Evolutionary conservation across 768 basidiomycete species (phyloP).

Genomic region (Rubroboletus pulcherrimus): DNA sequence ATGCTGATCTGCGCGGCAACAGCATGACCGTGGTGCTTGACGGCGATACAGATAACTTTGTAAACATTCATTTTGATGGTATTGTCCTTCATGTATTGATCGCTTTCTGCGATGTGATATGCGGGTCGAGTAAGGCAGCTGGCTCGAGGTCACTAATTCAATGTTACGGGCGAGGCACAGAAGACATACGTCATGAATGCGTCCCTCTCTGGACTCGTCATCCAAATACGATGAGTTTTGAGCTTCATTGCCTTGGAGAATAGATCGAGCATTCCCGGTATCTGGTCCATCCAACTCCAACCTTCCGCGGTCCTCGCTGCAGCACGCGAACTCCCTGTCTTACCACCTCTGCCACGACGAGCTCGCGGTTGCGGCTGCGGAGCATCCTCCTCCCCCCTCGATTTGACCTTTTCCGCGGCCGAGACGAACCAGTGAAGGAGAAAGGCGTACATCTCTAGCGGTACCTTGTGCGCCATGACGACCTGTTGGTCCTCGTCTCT

Average conservation of each 20-base stretch:
- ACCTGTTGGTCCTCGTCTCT: constrained; percentile 65
- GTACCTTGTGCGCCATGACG: constrained; percentile 58
- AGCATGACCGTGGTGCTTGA: constrained; percentile 85
- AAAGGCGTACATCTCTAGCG: constrained; percentile 91
- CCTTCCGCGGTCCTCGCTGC: constrained; percentile 41
- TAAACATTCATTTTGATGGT: constrained; percentile 73
- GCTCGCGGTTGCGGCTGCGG: constrained; percentile 44
- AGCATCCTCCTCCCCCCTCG: constrained; percentile 44
- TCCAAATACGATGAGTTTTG: constrained; percentile 83
- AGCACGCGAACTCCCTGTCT: constrained; percentile 39
- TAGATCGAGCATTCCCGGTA: constrained; percentile 62
- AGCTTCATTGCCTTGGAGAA: constrained; percentile 69
- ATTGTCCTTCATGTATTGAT: constrained; percentile 79
- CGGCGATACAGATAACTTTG: constrained; percentile 86
- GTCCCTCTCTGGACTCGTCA: constrained; percentile 81
- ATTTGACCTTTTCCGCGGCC: constrained; percentile 74
- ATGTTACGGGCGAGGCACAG: background rate
- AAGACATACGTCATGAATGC: constrained; percentile 63
- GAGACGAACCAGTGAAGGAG: constrained; percentile 87
- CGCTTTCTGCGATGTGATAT: constrained; percentile 82
- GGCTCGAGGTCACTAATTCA: constrained; percentile 1
- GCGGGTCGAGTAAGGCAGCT: constrained; percentile 88
- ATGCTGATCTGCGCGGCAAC: constrained; percentile 85
- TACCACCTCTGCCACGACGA: constrained; percentile 59
- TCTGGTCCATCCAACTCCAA: constrained; percentile 80